phyloP scores from a whole-genome alignment of 192 early-diverging fungal genomes.

The Chytriomyces hyalinus region DNA sequence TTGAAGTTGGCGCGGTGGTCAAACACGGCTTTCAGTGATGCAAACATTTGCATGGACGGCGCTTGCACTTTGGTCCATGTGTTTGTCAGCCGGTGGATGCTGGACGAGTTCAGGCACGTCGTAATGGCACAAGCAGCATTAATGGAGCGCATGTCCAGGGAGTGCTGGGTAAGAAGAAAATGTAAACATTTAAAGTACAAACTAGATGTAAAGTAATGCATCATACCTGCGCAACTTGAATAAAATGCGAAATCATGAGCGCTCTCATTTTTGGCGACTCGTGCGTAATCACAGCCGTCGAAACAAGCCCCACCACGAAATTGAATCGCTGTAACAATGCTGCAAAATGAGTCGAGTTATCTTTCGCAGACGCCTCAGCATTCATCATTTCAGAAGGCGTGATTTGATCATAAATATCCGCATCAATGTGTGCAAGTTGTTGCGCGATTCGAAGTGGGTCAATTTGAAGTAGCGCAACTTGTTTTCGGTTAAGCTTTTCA shows the following conservation, averaged over 20 bases:
- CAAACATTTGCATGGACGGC: not conserved
- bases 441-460: slow-evolving; percentile 13
- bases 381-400: slow-evolving; percentile 18
- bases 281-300: slow-evolving; percentile 22
- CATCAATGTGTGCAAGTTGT: slow-evolving; percentile 25
- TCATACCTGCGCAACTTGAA: slow-evolving; percentile 32
- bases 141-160: not conserved
- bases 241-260: slow-evolving; percentile 21
- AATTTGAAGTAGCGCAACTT: not conserved
- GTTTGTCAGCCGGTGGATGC: slow-evolving; percentile 10
- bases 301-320: slow-evolving; percentile 34
- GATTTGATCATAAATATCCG: slow-evolving; percentile 25
- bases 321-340: slow-evolving; percentile 35
- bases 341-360: not conserved
- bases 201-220: not conserved
- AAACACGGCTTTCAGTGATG: not conserved
- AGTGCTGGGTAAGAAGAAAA: not conserved
- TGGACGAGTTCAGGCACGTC: slow-evolving; percentile 20
- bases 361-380: slow-evolving; percentile 3
- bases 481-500: not conserved
- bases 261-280: slow-evolving; percentile 24
- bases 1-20: slow-evolving; percentile 11
- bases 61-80: slow-evolving; percentile 31
- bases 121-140: slow-evolving; percentile 24
- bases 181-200: too few relatives aligned